Evolutionary conservation across 208 protist species (phyloP).

Genomic region (Angomonas desouzai): DNA sequence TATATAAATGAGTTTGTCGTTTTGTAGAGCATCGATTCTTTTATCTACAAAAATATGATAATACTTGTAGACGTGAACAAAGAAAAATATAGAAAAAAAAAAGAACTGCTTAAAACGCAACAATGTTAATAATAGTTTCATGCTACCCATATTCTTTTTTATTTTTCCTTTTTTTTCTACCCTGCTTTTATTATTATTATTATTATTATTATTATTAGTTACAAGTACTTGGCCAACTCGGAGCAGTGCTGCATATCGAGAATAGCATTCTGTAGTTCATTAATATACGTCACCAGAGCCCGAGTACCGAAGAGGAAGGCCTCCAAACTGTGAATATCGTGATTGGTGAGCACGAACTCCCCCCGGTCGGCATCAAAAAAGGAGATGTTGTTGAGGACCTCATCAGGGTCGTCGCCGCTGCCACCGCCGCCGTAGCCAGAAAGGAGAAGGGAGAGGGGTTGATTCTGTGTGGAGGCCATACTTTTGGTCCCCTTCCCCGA

Average conservation of each 20-base stretch:
- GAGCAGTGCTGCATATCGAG: constrained; percentile 76
- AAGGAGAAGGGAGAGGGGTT: neutral
- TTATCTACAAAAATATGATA: constrained; percentile 10
- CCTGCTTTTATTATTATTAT: neutral
- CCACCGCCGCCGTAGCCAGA: neutral
- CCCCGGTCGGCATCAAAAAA: constrained; percentile 65
- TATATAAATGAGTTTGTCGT: too few species aligned
- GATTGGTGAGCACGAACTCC: constrained; percentile 80
- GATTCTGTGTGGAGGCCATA: neutral
- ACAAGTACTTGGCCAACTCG: constrained; percentile 69
- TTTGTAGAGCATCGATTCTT: neutral
- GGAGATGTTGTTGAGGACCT: constrained; percentile 41
- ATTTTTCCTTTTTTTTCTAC: neutral
- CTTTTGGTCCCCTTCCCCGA: neutral
- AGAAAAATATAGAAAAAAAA: constrained; percentile 11
- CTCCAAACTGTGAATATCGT: constrained; percentile 87
- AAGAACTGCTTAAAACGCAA: too few species aligned
- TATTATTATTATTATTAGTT: constrained; percentile 9
- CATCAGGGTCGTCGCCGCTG: constrained; percentile 6
- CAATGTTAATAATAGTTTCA: too few species aligned
- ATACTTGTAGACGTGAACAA: neutral
- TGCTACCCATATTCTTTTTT: too few species aligned
- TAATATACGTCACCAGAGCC: constrained; percentile 63
- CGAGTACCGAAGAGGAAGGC: constrained; percentile 81
- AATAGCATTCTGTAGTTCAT: constrained; percentile 78